Percentiles rank a stretch among this genome's conserved stretches.
These are phyloP conservation scores for Brassica hybrid DNA, from an alignment of 441 rosid genomes.

Conservation along the genomic window DNA sequence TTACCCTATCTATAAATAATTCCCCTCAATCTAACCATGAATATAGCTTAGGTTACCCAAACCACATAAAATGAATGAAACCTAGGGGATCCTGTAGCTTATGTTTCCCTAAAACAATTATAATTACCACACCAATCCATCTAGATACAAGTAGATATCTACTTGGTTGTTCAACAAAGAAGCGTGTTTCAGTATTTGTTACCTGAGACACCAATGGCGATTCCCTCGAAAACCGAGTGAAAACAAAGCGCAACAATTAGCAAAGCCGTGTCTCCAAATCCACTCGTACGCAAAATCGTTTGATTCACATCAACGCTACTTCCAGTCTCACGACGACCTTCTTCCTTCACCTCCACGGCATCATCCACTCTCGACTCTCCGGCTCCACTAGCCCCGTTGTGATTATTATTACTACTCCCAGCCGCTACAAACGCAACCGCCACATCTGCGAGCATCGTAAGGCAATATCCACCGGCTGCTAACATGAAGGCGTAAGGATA, in stretches of 20 bases:
- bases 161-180: not conserved
- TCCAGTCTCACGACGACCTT: slow-evolving; percentile 20
- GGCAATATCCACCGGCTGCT: slow-evolving; percentile 61
- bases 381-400: slow-evolving; percentile 5
- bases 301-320: slow-evolving; percentile 41
- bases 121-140: not conserved
- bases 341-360: slow-evolving; percentile 42
- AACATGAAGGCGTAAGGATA: slow-evolving; percentile 77
- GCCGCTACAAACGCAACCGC: slow-evolving; percentile 43
- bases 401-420: slow-evolving; percentile 15
- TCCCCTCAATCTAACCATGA: too few species aligned
- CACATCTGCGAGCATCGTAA: slow-evolving; percentile 73
- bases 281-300: slow-evolving; percentile 47
- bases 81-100: not conserved
- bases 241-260: slow-evolving; percentile 67
- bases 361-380: slow-evolving; percentile 47
- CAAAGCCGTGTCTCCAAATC: slow-evolving; percentile 62
- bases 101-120: not conserved
- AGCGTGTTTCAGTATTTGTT: slow-evolving; percentile 9
- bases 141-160: not conserved
- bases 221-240: slow-evolving; percentile 75
- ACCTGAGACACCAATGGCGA: slow-evolving; percentile 77
- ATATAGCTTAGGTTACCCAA: not conserved
- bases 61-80: not conserved
- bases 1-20: too few species aligned